A percentile compares a stretch with the other conserved stretches of the same genome.
Conservation (phyloP, 106 monocot species). For the Dendrobium nobile region DNA sequence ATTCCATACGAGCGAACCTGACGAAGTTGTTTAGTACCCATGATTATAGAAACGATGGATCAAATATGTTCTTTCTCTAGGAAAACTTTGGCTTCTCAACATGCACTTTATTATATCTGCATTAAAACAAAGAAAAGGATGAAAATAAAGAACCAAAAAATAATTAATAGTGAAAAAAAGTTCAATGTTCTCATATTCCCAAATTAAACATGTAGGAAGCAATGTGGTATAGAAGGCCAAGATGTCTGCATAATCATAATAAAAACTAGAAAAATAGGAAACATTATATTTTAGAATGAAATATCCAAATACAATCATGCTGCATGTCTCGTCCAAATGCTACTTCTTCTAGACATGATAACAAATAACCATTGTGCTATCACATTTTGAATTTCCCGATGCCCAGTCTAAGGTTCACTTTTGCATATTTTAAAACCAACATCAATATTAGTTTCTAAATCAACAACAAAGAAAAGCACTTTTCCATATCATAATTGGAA, state of each 20-base stretch:
- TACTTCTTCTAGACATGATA: background rate
- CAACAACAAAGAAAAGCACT: too few relatives aligned
- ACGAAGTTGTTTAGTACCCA: background rate
- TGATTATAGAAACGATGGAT: background rate
- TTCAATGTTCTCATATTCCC: background rate
- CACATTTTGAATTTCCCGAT: background rate
- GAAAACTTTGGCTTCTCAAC: background rate
- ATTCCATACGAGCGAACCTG: conserved; percentile 2
- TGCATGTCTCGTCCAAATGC: background rate
- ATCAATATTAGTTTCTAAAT: too few relatives aligned
- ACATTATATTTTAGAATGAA: background rate
- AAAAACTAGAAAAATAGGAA: background rate
- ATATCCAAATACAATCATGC: background rate
- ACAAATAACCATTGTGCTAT: background rate
- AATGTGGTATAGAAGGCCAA: background rate
- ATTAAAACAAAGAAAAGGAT: background rate
- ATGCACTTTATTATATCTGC: background rate
- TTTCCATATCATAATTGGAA: too few relatives aligned
- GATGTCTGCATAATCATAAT: background rate
- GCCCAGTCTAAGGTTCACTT: background rate
- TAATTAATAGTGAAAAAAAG: background rate
- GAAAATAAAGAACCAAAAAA: background rate
- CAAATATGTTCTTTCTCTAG: background rate
- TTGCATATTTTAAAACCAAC: background rate
- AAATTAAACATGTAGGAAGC: background rate